These are phyloP conservation scores for Umbelopsis sp. DNA, from an alignment of 371 early-diverging fungal genomes.

Conservation along the genomic window DNA sequence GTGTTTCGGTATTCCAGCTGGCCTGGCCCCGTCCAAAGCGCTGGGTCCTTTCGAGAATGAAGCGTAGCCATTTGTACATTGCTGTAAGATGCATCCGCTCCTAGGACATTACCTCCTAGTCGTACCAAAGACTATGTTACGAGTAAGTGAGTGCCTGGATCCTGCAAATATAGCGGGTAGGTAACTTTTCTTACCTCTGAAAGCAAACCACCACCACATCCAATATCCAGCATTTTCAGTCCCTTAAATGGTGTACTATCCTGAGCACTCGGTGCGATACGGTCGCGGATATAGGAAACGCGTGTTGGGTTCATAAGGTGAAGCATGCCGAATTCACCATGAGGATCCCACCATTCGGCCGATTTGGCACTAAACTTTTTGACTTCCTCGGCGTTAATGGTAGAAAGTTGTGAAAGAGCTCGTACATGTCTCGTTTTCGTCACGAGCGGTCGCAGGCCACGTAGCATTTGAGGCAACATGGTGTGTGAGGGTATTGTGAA, in stretches of 20 bases:
- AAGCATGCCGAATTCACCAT: constrained; percentile 85
- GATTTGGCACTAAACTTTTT: constrained; percentile 80
- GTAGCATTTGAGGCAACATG: neutral
- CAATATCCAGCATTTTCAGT: constrained; percentile 83
- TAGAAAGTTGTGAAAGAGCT: constrained; percentile 29
- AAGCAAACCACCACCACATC: constrained; percentile 94
- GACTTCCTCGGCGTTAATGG: constrained; percentile 78
- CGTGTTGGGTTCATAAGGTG: constrained; percentile 91
- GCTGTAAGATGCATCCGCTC: constrained; percentile 85
- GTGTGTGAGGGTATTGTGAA: neutral
- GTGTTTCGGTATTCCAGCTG: constrained; percentile 68
- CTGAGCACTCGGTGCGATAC: constrained; percentile 32
- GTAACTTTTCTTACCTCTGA: constrained; percentile 65
- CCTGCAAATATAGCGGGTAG: neutral
- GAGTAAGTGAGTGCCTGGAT: no score
- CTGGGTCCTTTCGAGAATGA: constrained; percentile 72
- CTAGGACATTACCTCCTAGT: constrained; percentile 82
- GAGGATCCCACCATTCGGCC: constrained; percentile 91
- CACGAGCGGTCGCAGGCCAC: neutral
- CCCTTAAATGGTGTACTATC: constrained; percentile 61
- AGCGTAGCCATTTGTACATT: constrained; percentile 82
- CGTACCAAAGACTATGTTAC: constrained; percentile 69
- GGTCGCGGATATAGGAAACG: constrained; percentile 76
- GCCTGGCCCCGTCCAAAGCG: constrained; percentile 56
- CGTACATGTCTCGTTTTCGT: neutral